Conservation (phyloP, 805 yeast genomes). For the Wickerhamomyces strasburgensis region DNA sequence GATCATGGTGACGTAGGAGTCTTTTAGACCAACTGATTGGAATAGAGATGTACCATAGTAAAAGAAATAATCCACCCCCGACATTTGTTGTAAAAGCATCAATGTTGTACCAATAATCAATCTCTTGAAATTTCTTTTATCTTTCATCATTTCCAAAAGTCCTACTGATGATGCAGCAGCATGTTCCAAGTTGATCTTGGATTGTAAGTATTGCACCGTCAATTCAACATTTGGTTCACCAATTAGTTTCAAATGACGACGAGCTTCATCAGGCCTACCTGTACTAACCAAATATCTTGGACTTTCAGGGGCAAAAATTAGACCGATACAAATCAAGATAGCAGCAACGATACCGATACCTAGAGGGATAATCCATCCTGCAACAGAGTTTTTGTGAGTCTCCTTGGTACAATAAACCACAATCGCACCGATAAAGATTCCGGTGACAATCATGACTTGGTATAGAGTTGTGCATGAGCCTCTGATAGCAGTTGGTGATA, state of each 20-base stretch:
- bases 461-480: constrained; percentile 62
- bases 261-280: constrained; percentile 48
- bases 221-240: constrained; percentile 40
- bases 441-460: constrained; percentile 60
- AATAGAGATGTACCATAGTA: constrained; percentile 62
- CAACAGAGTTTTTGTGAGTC: constrained; percentile 31
- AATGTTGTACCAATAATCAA: constrained; percentile 50
- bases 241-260: constrained; percentile 40
- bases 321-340: constrained; percentile 48
- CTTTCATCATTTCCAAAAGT: constrained; percentile 43
- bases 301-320: constrained; percentile 63
- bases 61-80: constrained; percentile 65
- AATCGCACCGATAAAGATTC: constrained; percentile 64
- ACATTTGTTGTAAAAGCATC: constrained; percentile 57
- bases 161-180: constrained; percentile 30
- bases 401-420: constrained; percentile 50
- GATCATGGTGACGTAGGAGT: constrained; percentile 51
- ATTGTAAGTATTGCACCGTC: constrained; percentile 4
- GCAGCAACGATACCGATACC: constrained; percentile 40
- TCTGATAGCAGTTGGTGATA: constrained; percentile 60
- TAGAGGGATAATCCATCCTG: constrained; percentile 68
- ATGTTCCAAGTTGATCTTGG: constrained; percentile 9
- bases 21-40: constrained; percentile 44
- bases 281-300: constrained; percentile 54
- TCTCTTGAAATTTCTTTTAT: constrained; percentile 26